Evolutionary conservation across 2,329 filamentous ascomycete genomes (phyloP), one percentile per base, ranked within the genome.

Genomic region (Penicillium fuscoglaucum): DNA sequence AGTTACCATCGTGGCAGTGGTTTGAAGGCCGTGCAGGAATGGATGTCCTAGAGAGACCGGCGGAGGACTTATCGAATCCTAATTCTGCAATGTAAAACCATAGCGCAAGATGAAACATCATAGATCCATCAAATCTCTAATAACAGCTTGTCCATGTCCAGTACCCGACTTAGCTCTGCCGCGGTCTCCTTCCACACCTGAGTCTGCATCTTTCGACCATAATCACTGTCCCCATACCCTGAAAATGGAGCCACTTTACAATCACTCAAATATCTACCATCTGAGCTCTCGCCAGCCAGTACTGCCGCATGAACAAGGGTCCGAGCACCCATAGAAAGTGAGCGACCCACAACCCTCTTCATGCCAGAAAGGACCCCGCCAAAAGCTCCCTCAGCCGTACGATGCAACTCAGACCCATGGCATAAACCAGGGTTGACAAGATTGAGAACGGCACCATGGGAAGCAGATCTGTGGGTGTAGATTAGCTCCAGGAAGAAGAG

Each of bases 351-450:
- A 12, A 37, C 50, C 19, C 40, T 44, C 29, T 52, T 52, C 50
- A 52, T 45, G 1, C 40, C 50, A 15, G 6, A 6, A 35, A 52
- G 50, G 10, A 45, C 29, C 3, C 15, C 15, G 1, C 3, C 29
- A 26, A 52, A 45, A 6, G 40, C 50, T 1, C 50, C 50, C 21
- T 52, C 50, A 10, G 40, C 50, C 4, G 50, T 52, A 4, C 50
- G 50, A 6, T 52, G 50, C 19, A 52, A 35, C 40, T 52, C 50
- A 35, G 50, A 52, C 3, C 50, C 50, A 52, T 52, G 35, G 19
- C 50, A 52, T 6, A 52, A 45, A 10, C 50, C 50, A 7, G 51
- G 40, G 28, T 53, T 53, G 2, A 53, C 40, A 10, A 53, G 5
- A 21, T 53, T 53, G 1, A 53, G 51, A 37, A 53, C 46, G 4